Base-by-base conservation (phyloP, 2,329 filamentous ascomycete species). In the Arthrobotrys pseudoclavata region DNA sequence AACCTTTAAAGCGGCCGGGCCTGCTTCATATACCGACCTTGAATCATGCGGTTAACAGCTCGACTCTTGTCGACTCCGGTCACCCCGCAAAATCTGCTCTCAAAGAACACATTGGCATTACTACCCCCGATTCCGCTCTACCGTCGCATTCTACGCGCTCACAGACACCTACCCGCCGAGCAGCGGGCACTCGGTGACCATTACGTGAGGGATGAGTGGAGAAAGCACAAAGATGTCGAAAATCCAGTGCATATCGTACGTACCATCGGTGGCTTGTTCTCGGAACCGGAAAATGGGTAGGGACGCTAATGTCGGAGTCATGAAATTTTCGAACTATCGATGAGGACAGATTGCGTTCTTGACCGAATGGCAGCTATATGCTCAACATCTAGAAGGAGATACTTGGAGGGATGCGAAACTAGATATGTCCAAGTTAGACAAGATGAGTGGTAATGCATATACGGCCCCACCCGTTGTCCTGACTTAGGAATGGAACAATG, bases 351-450 rank as follows among this genome's bases (percentile, higher is more conserved):
- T 98, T 81, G 96, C 95, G 1, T 99, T 99, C 84, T 87, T 99
- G 81, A 95, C 92, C 0, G 94, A 98, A 84, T 99, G 95, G 95
- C 96, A 99, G 84, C 85, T 93, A 64, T 99, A 98, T 83, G 94
- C 94, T 1, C 95, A 99, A 83, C 91, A 93, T 83, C 85, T 99
- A 15, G 95, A 98, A 82, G 95, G 94, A 0, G 91, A 97, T 66
- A 84, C 87, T 0, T 98, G 96, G 96, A 87, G 88, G 76, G 95
- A 91, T 0, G 92, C 93, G 79, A 95, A 91, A 83, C 87, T 98
- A 83, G 95, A 98, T 79, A 89, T 89, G 80, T 86, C 85, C 0
- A 97, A 97, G 84, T 86, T 98, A 69, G 91, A 93, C 77, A 97
- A 97, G 84, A 92, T 98, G 93, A 98, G 92, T 83, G 94, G 94